Base-by-base conservation (phyloP, 805 yeast species). In the Lipomyces sp. region DNA sequence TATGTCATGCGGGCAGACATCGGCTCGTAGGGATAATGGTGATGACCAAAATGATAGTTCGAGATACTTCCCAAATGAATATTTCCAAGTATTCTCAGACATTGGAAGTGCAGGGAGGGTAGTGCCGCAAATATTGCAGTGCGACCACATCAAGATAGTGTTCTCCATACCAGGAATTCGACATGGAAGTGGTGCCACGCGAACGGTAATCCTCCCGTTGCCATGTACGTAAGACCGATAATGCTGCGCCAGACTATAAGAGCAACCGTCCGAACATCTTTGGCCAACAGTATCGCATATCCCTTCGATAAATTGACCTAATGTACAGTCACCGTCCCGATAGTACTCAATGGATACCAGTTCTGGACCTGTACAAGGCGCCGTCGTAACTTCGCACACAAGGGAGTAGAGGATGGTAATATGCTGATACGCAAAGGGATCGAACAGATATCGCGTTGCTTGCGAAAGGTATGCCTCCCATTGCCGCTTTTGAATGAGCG, bases 301-400 rank as follows among this genome's bases (percentile, higher is more conserved):
- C 63, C 88, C 90, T 73, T 96, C 98, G 54, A 95, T 86, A 71
- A 88, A 92, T 73, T 90, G 90, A 0, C 99, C 99, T 54, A 96
- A 78, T 8, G 97, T 88, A 74, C 90, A 88, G 76, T 96, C 99
- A 65, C 88, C 90, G 59, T 92, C 97, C 80, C 97, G 87, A 75
- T 94, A 95, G 74, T 84, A 96, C 68, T 93, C 97, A 59, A 93
- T 88, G 1, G 87, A 86, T 42, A 90, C 86, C n/a, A 87, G 81
- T 63, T 86, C 91, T 0, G 99, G 99, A 0, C 98, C 98, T 53
- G 87, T 81, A 74, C 99, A 95, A 0, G 98, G 98, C 0, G 96
- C 92, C 0, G 96, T 90, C 53, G 91, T 89, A 72, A 88, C 89
- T 7, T 87, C 85, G 2, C 94, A 90, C 0, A 92, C 94, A 79